Base-by-base conservation (phyloP, 2,329 filamentous ascomycete species). In the Sphaerostilbella broomeana region DNA sequence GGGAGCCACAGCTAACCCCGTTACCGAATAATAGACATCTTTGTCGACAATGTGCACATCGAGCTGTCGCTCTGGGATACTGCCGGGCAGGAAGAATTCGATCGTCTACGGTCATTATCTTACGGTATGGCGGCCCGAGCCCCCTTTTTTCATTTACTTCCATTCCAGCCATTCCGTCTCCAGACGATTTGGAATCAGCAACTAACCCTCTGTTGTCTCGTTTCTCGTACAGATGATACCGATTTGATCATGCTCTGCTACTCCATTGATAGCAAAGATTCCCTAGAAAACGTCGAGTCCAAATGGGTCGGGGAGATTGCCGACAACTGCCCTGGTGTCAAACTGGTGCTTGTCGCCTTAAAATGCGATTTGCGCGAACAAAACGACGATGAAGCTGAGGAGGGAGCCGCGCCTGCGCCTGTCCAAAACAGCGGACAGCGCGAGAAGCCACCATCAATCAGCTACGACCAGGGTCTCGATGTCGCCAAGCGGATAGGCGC, bases 241-340 rank as follows among this genome's bases (percentile, higher is more conserved):
- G 92, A 98, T 59, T 81, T 94, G 30, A 95, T 98, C 55, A 95
- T 98, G 84, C 85, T 98, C 52, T 98, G 92, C 72, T 98, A 97
- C 68, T 92, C 86, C 54, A 86, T 97, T 60, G 92, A 98, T 65
- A 95, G 86, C 60, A 87, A 84, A 51, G 89, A 95, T 63, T 95
- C 89, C 3, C 79, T 98, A 46, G 92, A 98, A 64, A 98, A 98
- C 75, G 88, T 98, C 46, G 88, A 95, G 63, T 90, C 86, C 53
- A 98, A 98, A 68, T 98, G 92, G 92, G 86, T 95, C 5, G 84
- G 86, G 47, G 92, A 98, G 65, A 98, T 98, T 51, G 86, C 89
- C 47, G 92, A 98, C 67, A 95, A 98, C 67, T 97, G 92, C 65
- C 87, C 88, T 2, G 86, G 84, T 43, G 92, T 95, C 48, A 94